Evolutionary conservation across 208 protist genomes (phyloP), one percentile per base, ranked within the genome.

Genomic region (Blastocrithidia nonstop): DNA sequence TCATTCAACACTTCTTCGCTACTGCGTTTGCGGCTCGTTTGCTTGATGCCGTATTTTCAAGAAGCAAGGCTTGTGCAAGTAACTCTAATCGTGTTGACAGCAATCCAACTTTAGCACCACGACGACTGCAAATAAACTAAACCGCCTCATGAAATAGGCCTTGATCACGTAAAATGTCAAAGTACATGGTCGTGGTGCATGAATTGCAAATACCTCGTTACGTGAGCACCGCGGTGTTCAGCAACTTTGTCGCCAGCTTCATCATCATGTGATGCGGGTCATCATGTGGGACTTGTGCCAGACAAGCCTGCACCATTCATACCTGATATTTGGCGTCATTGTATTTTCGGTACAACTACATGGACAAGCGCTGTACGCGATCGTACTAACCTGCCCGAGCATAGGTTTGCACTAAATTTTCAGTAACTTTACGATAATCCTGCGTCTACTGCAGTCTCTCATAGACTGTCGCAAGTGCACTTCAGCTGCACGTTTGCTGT

Each of bases 341-440:
- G 64, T 70, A 71, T 45, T 64, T 54, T 9, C 71, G 73, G 43
- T 80, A 66, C 7, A 88, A 66, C 41, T 71, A 64, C 21, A 61
- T 65, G 7, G 82, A 70, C 4, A 41, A 66, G 32, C 69, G 51
- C 49, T 88, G 82, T 21, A 57, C 71, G 51, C 65, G 68, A 11
- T 62, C 56, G 66, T 78, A 91, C 27, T 64, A 62, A 1, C 77
- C 77, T 71, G 88, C 81, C 37, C 82, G 66, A 6, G 67, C 66
- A 61, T 86, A 91, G 3, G 71, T 76, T 48, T 86, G 77, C 15
- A 83, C 48, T 22, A 87, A 26, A 39, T 84, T 84, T 45, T 91
- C 82, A n/a, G 51, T 45, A 6, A 67, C 58, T 40, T 61, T 55
- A 15, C 55, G 55, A 28, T 83, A 67, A 43, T 84, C 73, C 37